Evolutionary conservation across 2,329 filamentous ascomycete genomes (phyloP), one percentile per base, ranked within the genome.

Genomic region (Colletotrichum lini): DNA sequence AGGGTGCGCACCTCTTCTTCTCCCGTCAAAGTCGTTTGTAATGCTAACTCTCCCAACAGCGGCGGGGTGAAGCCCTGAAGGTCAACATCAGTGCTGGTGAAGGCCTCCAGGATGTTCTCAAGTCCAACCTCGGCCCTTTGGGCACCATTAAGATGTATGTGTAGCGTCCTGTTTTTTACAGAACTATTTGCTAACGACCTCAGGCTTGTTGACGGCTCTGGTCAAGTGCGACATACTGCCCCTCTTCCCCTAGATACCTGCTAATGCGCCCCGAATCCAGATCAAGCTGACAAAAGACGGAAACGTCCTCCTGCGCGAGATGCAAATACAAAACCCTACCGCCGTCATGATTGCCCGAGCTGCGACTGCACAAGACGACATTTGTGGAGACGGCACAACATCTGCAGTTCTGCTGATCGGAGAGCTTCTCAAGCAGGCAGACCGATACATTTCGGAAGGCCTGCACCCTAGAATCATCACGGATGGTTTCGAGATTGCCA

Each of bases 201-300:
- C 30, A 92, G 91, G 87, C 87, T 91, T 74, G 90, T 92, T 75
- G 91, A 93, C 79, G 91, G 91, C 79, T 85, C 91, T 74, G 91
- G 91, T 78, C 90, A 90, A 84, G 89, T 91, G 88, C 78, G 82
- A 79, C 62, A 70, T 73, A 66, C 50, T 64, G 50, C 68, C 59
- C 70, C 52, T 65, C 59, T 56, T 45, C 71, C 65, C 54, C 71
- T 52, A 44, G 45, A 61, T 52, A 15, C 35, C 59, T 63, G 58
- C 69, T 72, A 69, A 72, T 61, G 65, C 65, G 54, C 65, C 45
- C 52, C 58, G 62, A 59, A 40, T 73, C 80, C 77, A 96, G 91
- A 99, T 99, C 86, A 99, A 99, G 86, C 90, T 99, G 81, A 99
- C 96, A 77, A 99, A 99, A 84, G 96, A 99, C 85, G 96, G 96